phyloP scores from a whole-genome alignment of 1,139 yeast genomes.

The Pichia sp. region DNA sequence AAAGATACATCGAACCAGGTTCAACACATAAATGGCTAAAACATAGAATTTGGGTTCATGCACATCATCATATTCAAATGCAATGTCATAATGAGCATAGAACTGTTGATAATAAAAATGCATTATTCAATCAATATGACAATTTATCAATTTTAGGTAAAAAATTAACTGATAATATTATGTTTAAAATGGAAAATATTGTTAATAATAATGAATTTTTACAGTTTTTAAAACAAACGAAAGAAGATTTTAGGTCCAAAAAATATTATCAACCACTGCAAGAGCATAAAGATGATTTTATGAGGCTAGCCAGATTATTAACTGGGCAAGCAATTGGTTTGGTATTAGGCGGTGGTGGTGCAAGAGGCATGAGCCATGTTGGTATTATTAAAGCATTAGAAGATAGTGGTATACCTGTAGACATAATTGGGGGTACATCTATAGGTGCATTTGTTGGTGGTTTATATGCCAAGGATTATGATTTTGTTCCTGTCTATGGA shows the following conservation, averaged over 20 bases:
- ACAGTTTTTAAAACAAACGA: conserved; percentile 23
- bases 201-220: conserved; percentile 27
- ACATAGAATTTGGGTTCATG: conserved; percentile 81
- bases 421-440: conserved; percentile 91
- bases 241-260: conserved; percentile 21
- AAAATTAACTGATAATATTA: conserved; percentile 22
- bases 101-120: conserved; percentile 9
- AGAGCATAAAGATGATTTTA: conserved; percentile 78
- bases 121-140: conserved; percentile 11
- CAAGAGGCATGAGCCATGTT: conserved; percentile 87
- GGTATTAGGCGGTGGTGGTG: conserved; percentile 97
- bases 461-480: conserved; percentile 84
- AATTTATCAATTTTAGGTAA: conserved; percentile 19
- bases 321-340: conserved; percentile 93
- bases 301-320: conserved; percentile 78
- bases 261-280: conserved; percentile 41
- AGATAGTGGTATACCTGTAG: conserved; percentile 89
- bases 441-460: conserved; percentile 97
- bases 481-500: conserved; percentile 84
- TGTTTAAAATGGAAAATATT: conserved; percentile 24
- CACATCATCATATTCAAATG: conserved; percentile 86
- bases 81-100: conserved; percentile 20
- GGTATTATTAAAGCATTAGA: conserved; percentile 93
- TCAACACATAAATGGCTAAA: conserved; percentile 81
- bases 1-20: conserved; percentile 76